Conservation (phyloP, 2,329 filamentous ascomycete genomes). For the Ophiosphaerella korrae region DNA sequence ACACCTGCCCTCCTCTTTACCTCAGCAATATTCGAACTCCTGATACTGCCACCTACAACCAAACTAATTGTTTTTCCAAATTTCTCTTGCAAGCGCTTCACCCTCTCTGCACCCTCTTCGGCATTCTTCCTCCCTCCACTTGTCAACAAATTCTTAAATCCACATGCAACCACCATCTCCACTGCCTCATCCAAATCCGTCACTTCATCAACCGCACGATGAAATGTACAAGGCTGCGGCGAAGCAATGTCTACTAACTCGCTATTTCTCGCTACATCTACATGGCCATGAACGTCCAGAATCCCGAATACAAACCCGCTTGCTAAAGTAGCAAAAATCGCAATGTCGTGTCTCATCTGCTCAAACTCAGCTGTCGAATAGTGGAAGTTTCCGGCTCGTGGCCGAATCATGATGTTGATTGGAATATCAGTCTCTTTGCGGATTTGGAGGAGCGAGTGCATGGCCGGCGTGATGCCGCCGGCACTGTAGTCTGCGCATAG, state of each 20-base stretch:
- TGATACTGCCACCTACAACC: conserved; percentile 59
- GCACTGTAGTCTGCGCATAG: conserved; percentile 50
- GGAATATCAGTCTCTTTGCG: conserved; percentile 43
- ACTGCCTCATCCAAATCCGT: conserved; percentile 36
- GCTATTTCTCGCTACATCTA: conserved; percentile 52
- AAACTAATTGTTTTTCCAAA: conserved; percentile 47
- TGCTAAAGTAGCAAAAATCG: conserved; percentile 42
- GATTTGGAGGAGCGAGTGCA: conserved; percentile 28
- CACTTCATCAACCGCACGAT: conserved; percentile 59
- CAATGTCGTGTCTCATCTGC: conserved; percentile 51
- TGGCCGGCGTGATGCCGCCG: conserved; percentile 52
- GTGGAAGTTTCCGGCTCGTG: conserved; percentile 53
- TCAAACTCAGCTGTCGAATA: conserved; percentile 51
- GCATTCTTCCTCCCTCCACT: conserved; percentile 51
- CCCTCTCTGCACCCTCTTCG: conserved; percentile 38
- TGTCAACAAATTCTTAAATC: conserved; percentile 56
- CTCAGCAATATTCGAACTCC: conserved; percentile 49
- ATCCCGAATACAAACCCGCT: conserved; percentile 61
- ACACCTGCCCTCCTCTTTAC: conserved; percentile 40
- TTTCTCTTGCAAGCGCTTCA: conserved; percentile 38
- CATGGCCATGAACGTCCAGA: conserved; percentile 32
- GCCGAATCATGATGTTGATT: conserved; percentile 60
- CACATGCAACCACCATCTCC: conserved; percentile 48
- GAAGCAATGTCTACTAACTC: conserved; percentile 51
- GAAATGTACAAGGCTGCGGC: conserved; percentile 58